phyloP scores from a whole-genome alignment of 2,329 filamentous ascomycete genomes.

The Nannizziopsis barbatae region DNA sequence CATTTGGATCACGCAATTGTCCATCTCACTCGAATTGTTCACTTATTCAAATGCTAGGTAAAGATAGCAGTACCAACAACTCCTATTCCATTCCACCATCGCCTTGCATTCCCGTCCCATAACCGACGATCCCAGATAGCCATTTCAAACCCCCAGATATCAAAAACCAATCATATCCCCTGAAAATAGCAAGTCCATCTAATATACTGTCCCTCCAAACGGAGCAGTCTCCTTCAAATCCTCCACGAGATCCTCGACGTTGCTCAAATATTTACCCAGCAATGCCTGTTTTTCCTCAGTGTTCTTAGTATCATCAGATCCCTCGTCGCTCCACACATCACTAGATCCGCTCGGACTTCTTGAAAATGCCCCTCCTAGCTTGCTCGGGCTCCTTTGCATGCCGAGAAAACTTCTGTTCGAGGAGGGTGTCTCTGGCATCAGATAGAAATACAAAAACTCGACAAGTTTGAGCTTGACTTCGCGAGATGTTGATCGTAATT shows the following conservation, averaged over 20 bases:
- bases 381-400: constrained; percentile 57
- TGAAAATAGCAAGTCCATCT: background rate
- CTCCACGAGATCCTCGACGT: constrained; percentile 72
- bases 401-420: constrained; percentile 36
- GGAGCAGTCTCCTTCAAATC: constrained; percentile 71
- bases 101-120: too few relatives aligned
- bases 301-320: constrained; percentile 41
- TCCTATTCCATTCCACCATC: too few relatives aligned
- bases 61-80: background rate
- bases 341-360: constrained; percentile 27
- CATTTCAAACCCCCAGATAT: background rate
- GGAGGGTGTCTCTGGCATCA: constrained; percentile 72
- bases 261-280: constrained; percentile 65
- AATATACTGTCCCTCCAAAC: constrained; percentile 47
- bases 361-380: constrained; percentile 50
- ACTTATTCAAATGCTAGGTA: background rate
- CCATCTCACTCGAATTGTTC: too few relatives aligned
- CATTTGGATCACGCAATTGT: too few relatives aligned
- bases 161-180: background rate
- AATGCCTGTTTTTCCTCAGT: constrained; percentile 74
- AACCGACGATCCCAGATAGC: too few relatives aligned
- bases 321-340: constrained; percentile 17
- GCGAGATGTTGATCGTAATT: constrained; percentile 68
- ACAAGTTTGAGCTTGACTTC: constrained; percentile 93
- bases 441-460: constrained; percentile 96